Conservation (phyloP, 2,329 filamentous ascomycete species). For the Ophiostoma sp. region DNA sequence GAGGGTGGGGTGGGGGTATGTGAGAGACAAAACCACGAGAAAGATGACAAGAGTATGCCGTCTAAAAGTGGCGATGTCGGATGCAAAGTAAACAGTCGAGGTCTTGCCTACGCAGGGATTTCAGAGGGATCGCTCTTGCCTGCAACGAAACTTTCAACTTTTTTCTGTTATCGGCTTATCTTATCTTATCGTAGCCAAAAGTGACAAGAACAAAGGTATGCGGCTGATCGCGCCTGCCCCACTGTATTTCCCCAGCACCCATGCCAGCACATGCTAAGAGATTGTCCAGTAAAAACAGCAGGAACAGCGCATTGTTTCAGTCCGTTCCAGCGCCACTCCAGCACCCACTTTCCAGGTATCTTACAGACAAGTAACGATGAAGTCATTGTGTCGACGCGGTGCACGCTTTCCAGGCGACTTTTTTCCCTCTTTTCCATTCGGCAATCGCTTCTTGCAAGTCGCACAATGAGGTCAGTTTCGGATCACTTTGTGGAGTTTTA, state of each 20-base stretch:
- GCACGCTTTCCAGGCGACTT: background rate
- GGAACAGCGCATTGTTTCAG: conserved; percentile 1
- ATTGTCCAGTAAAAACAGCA: background rate
- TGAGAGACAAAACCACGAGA: no score
- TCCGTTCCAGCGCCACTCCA: background rate
- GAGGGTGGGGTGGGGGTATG: background rate
- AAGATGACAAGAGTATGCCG: background rate
- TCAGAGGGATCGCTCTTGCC: conserved; percentile 12
- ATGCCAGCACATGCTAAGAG: background rate
- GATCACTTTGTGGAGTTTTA: background rate
- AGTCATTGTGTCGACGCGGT: background rate
- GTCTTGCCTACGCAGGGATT: background rate
- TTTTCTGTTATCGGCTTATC: conserved; percentile 28
- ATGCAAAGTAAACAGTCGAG: background rate
- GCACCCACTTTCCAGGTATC: background rate
- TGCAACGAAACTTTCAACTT: conserved; percentile 10
- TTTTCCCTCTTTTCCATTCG: background rate
- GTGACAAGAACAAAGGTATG: background rate
- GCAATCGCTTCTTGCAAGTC: background rate
- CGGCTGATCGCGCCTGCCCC: background rate
- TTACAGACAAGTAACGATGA: background rate
- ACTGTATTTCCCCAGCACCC: background rate
- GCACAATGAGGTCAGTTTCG: conserved; percentile 6
- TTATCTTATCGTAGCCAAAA: conserved; percentile 22
- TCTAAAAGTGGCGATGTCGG: background rate